These are phyloP conservation scores for Aschersonia sp. DNA, from an alignment of 2,329 filamentous ascomycete genomes.

Conservation along the genomic window DNA sequence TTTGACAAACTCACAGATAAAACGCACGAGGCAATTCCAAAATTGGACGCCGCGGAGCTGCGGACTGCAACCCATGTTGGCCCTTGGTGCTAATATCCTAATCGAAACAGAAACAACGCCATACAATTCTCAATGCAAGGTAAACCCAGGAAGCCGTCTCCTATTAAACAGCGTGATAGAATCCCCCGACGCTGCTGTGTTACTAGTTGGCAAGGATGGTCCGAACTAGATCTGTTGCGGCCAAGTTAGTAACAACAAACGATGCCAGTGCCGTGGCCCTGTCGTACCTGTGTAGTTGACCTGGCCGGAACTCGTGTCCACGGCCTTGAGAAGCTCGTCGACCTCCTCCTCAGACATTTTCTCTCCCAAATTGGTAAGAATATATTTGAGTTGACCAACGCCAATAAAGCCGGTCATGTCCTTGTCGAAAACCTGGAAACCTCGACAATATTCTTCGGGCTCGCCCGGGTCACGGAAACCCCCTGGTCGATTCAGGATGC, in stretches of 20 bases:
- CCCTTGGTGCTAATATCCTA: background rate
- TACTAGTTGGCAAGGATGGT: slow-evolving; percentile 71
- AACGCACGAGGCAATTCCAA: no score
- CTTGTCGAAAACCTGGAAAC: slow-evolving; percentile 99
- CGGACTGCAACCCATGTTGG: no score
- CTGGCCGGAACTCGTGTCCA: slow-evolving; percentile 90
- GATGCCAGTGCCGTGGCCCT: background rate
- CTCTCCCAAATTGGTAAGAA: slow-evolving; percentile 94
- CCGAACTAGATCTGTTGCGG: slow-evolving; percentile 57
- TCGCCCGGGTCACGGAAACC: slow-evolving; percentile 97
- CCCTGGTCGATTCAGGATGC: slow-evolving; percentile 90
- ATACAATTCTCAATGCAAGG: slow-evolving; percentile 3
- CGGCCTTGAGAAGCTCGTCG: slow-evolving; percentile 94
- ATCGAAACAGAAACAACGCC: slow-evolving; percentile 6
- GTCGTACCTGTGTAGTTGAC: slow-evolving; percentile 87
- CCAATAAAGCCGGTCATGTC: slow-evolving; percentile 97
- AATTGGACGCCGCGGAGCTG: no score
- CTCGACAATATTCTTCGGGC: slow-evolving; percentile 94
- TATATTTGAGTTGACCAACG: slow-evolving; percentile 94
- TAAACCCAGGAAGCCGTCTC: background rate
- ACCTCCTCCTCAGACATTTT: slow-evolving; percentile 99
- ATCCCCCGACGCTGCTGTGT: background rate
- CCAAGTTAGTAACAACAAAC: background rate
- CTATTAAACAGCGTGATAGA: slow-evolving; percentile 5
- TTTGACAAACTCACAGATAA: no score